Evolutionary conservation across 192 early-diverging fungal genomes (phyloP).

Genomic region (Spizellomyces punctatus): DNA sequence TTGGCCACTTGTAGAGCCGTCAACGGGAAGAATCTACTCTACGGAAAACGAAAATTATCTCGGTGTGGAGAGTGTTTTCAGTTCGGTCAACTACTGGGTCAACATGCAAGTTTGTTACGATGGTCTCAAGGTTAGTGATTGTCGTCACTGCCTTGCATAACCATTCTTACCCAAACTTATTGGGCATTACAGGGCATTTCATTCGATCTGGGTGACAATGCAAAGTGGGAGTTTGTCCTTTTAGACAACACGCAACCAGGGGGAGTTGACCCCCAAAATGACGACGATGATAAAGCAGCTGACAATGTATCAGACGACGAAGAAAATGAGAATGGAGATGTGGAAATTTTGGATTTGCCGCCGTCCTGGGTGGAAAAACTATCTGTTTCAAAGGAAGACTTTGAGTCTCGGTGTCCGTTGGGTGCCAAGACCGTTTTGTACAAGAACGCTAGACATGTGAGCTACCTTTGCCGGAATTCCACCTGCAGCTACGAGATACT

Average conservation of each 20-base stretch:
- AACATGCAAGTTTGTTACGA: constrained; percentile 68
- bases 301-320: constrained; percentile 50
- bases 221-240: constrained; percentile 66
- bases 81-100: constrained; percentile 61
- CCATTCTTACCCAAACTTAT: neutral
- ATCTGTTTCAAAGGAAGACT: constrained; percentile 49
- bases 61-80: constrained; percentile 62
- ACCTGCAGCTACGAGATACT: neutral
- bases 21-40: constrained; percentile 48
- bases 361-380: constrained; percentile 57
- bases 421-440: constrained; percentile 56
- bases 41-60: constrained; percentile 58
- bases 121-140: constrained; percentile 47
- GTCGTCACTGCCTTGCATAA: neutral
- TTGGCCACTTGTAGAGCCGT: constrained; percentile 41
- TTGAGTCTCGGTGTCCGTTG: constrained; percentile 52
- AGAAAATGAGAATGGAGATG: constrained; percentile 35
- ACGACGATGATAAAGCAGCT: constrained; percentile 33
- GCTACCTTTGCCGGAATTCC: neutral
- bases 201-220: constrained; percentile 62
- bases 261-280: constrained; percentile 14
- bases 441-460: constrained; percentile 45
- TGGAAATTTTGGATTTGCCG: constrained; percentile 57
- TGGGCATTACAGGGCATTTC: constrained; percentile 49
- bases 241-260: constrained; percentile 59